A percentile compares a stretch with the other conserved stretches of the same genome.
These are phyloP conservation scores for Trichoderma sp. DNA, from an alignment of 2,329 filamentous ascomycete genomes.

Conservation along the genomic window DNA sequence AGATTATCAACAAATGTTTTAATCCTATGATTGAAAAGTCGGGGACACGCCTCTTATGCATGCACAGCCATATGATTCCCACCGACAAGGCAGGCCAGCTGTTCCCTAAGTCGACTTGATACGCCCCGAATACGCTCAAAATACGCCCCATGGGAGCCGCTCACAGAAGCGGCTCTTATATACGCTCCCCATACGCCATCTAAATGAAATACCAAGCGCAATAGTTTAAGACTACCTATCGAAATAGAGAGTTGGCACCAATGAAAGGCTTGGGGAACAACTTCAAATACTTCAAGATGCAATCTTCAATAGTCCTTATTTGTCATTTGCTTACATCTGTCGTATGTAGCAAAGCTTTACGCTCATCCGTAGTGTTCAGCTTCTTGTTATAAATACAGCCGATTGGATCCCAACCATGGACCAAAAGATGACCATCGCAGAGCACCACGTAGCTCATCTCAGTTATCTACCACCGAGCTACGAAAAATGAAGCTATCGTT, in stretches of 20 bases:
- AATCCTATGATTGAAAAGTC: no score
- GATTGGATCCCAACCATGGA: background rate
- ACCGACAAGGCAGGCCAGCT: no score
- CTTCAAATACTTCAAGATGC: background rate
- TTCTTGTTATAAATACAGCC: background rate
- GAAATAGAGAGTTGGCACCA: background rate
- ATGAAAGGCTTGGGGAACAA: background rate
- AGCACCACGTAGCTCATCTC: background rate
- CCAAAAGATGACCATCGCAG: background rate
- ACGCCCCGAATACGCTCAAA: background rate
- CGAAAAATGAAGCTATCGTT: background rate
- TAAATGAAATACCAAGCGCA: background rate
- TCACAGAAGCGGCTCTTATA: background rate
- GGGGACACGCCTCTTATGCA: no score
- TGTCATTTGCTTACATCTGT: background rate
- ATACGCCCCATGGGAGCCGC: background rate
- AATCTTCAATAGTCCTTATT: background rate
- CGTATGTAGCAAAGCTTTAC: background rate
- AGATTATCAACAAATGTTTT: no score
- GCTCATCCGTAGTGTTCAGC: background rate
- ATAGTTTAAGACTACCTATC: background rate
- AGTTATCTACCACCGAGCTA: background rate
- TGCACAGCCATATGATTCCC: no score
- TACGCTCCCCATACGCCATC: background rate
- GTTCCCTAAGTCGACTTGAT: background rate